phyloP scores from a whole-genome alignment of 345 rosid species.

The Limnanthes douglasii region DNA sequence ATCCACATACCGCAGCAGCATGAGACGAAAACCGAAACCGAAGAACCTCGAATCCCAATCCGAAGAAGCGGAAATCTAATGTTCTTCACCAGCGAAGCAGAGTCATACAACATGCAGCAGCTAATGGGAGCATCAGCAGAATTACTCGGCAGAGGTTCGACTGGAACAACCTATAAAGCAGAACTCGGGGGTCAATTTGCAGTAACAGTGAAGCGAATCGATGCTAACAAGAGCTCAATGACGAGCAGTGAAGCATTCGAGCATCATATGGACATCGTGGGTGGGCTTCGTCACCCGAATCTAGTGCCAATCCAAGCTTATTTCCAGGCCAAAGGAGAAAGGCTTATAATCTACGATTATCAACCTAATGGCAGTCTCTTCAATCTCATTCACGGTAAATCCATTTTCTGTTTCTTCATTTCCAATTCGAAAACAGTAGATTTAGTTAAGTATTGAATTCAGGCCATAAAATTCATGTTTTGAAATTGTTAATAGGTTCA shows the following conservation, averaged over 20 bases:
- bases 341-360: constrained; percentile 73
- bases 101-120: constrained; percentile 52
- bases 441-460: no score
- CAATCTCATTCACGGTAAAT: constrained; percentile 81
- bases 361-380: constrained; percentile 85
- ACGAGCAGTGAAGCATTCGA: constrained; percentile 58
- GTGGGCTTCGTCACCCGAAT: constrained; percentile 53
- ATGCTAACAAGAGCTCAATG: constrained; percentile 47
- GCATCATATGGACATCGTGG: constrained; percentile 61
- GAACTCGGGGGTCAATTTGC: constrained; percentile 60
- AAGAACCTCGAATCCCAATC: constrained; percentile 11
- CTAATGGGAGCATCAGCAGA: constrained; percentile 91
- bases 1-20: constrained; percentile 5
- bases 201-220: constrained; percentile 77
- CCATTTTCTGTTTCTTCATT: not conserved
- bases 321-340: constrained; percentile 76
- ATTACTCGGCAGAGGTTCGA: constrained; percentile 72
- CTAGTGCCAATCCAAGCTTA: constrained; percentile 64
- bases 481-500: no score
- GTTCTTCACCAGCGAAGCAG: constrained; percentile 29
- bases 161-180: constrained; percentile 83
- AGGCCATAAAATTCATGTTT: no score
- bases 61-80: constrained; percentile 42
- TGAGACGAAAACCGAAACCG: constrained; percentile 9
- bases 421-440: no score